A percentile compares a stretch with the other conserved stretches of the same genome.
phyloP scores from a whole-genome alignment of 345 rosid species.

The Citrus reticulata region DNA sequence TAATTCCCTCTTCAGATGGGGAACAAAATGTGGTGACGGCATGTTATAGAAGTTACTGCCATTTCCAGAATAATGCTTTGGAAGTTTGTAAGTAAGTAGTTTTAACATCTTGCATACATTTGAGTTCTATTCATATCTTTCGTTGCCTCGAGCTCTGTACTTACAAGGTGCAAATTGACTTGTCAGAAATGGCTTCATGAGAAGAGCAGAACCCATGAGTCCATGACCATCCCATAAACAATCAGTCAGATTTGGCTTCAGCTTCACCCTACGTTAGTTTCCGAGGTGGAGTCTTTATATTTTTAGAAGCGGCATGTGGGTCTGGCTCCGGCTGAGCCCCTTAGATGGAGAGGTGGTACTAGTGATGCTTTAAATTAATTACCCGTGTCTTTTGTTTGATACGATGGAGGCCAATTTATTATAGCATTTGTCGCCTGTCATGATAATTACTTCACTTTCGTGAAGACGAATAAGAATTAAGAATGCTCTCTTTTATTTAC shows the following conservation, averaged over 20 bases:
- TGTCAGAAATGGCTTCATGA: constrained; percentile 3
- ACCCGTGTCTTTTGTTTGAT: constrained; percentile 7
- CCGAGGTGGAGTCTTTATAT: neutral
- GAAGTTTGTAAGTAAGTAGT: neutral
- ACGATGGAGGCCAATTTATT: constrained; percentile 18
- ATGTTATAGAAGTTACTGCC: neutral
- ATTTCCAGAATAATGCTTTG: neutral
- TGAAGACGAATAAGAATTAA: neutral
- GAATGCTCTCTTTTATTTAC: too few species aligned
- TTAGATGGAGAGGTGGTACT: neutral
- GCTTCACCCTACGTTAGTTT: neutral
- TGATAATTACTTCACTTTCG: constrained; percentile 16
- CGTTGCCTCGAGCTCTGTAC: too few species aligned
- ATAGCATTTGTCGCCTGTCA: constrained; percentile 20
- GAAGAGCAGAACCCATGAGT: neutral
- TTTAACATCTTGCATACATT: neutral
- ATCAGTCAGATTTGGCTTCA: neutral
- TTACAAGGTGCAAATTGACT: constrained; percentile 4
- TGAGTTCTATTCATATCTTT: neutral
- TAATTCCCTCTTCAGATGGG: neutral
- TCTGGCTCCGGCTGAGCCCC: neutral
- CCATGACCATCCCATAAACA: neutral
- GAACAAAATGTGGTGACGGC: neutral
- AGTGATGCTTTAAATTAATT: too few species aligned
- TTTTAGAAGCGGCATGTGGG: neutral